Base-by-base conservation (phyloP, 2,329 filamentous ascomycete species). In the Aspergillus pseudonomiae region DNA sequence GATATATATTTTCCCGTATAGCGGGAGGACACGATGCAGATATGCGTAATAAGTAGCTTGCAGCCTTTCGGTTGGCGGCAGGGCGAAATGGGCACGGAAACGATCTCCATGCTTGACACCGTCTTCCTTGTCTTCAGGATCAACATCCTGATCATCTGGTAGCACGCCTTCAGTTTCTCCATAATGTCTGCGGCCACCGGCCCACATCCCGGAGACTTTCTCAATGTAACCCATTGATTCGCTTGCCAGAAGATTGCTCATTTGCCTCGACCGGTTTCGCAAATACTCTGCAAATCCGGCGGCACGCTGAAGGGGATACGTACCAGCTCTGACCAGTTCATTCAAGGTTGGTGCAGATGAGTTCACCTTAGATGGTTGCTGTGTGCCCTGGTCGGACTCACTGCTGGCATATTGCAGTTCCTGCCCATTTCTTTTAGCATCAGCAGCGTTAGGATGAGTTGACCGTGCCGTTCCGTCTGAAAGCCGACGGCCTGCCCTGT, bases 141-240 rank as follows among this genome's bases (percentile, higher is more conserved):
- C 84, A 43, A 83, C 80, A 2, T 83, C 78, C 60, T 81, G 80
- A 65, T 96, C 92, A 71, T 90, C 90, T 1, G 90, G 86, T 9
- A 86, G 81, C 11, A 89, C 83, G 16, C 85, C 81, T 74, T 92
- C 88, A 26, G 85, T 86, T 24, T 93, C 91, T 57, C 90, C 89
- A 72, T 98, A 99, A 77, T 98, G 94, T 71, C 90, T 93, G 70
- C 90, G 89, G 14, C 92, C 92, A 39, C 95, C 95, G 69, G 93
- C 92, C 88, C 95, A 95, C 91, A 98, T 98, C 43, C 93, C 94
- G 0, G 94, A 96, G 0, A 98, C 94, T 77, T 97, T 98, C 74
- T 96, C 94, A 36, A 97, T 90, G 74, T 98, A 98, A 1, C 93
- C 93, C 89, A 97, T 96, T 0, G 94, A 96, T 76, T 97, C 94